Base-by-base conservation (phyloP, 257 asterid genomes). In the Echium plantagineum region DNA sequence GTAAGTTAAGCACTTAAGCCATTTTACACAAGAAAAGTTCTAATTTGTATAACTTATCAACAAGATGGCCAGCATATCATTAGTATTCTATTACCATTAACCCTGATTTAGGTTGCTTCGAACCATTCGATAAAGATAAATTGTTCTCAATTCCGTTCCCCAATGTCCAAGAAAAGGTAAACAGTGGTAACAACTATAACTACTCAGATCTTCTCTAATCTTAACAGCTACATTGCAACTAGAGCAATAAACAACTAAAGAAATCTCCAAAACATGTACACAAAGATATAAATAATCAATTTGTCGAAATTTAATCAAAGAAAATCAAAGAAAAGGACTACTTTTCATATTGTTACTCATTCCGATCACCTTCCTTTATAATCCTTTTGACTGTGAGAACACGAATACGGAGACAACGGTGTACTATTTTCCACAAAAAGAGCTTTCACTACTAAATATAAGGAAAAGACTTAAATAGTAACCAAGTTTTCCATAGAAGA, bases 261-360 rank as follows among this genome's bases (percentile, higher is more conserved):
- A 66, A 55, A 75, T 75, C 80, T 71, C 68, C 46, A 67, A 71
- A 69, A 64, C 74, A 47, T 32, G 48, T 64, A 58, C 20, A 52
- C 30, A 47, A 20, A 18, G 66, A 67, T 57, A 57, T 28, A 52
- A 52, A 60, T 47, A 15, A 67, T 71, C 69, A 55, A 61, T 59
- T 16, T 32, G 24, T 9, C 28, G 6, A 3, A 46, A 38, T 21
- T 52, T 67, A 31, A 52, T 52, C 22, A 31, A 15, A 60, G 30
- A 42, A 42, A 59, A n/a, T n/a, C n/a, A n/a, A n/a, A n/a, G n/a
- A n/a, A n/a, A n/a, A 61, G 32, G 64, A 58, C 38, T 57, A 26
- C 35, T 47, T 49, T 55, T 18, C n/a, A 57, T n/a, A 16, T n/a
- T 32, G 31, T 59, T 0, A 12, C 28, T 24, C 67, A 24, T 58